These are phyloP conservation scores for Blastobotrys illinoisensis DNA, from an alignment of 1,139 yeast species.

Conservation along the genomic window DNA sequence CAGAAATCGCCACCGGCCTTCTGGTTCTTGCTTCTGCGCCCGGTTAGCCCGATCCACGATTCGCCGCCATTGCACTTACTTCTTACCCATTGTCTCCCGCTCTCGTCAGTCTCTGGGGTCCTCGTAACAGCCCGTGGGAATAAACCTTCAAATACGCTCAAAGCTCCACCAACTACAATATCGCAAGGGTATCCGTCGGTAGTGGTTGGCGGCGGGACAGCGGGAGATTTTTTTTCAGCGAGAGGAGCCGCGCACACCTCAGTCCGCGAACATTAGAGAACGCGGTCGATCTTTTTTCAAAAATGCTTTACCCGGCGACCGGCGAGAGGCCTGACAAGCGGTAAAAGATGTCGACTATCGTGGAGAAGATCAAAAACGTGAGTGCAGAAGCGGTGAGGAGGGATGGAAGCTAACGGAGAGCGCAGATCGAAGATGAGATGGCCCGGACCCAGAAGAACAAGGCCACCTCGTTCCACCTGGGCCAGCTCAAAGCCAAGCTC, in stretches of 20 bases:
- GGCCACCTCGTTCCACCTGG: conserved; percentile 93
- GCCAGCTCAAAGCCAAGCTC: conserved; percentile 91
- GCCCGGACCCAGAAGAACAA: conserved; percentile 93
- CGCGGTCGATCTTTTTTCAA: neutral
- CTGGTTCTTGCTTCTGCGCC: conserved; percentile 38
- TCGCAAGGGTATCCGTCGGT: neutral
- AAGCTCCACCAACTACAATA: neutral
- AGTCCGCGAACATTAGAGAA: neutral
- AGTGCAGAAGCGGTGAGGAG: conserved; percentile 1
- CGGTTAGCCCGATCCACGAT: conserved; percentile 2
- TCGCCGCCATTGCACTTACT: conserved; percentile 18
- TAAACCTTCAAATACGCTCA: neutral
- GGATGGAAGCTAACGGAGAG: neutral
- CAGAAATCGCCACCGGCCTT: conserved; percentile 66
- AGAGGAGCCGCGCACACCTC: neutral
- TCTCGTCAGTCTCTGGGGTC: neutral
- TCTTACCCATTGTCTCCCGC: conserved; percentile 31
- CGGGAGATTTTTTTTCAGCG: neutral
- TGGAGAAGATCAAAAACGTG: conserved; percentile 48
- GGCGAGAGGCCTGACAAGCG: neutral
- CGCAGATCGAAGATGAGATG: conserved; percentile 88
- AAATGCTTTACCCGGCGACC: neutral
- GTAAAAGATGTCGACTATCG: conserved; percentile 62
- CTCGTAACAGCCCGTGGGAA: neutral
- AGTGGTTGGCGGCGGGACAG: neutral